A percentile compares a stretch with the other conserved stretches of the same genome.
Conservation (phyloP, 1,284 basidiomycete genomes). For the Trametes sp. region DNA sequence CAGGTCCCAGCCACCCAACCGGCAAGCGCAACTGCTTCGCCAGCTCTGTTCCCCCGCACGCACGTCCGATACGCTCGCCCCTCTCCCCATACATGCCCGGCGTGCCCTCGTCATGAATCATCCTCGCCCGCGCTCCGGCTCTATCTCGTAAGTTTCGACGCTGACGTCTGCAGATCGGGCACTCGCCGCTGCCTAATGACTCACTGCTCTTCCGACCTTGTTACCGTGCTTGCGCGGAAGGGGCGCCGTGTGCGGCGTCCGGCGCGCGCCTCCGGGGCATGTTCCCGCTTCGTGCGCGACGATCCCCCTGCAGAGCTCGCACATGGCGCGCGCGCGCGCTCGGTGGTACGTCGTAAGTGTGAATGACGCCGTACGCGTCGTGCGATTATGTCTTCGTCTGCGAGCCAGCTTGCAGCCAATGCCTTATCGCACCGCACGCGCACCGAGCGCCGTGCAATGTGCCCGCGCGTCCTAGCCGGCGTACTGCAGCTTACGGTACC, state of each 20-base stretch:
- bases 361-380: neutral
- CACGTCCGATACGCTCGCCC: neutral
- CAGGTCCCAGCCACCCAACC: neutral
- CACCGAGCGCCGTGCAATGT: neutral
- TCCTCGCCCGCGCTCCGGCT: neutral
- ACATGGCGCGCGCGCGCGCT: neutral
- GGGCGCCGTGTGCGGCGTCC: neutral
- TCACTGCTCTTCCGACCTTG: too few relatives aligned
- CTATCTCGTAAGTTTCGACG: neutral
- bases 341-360: neutral
- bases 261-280: conserved; percentile 12
- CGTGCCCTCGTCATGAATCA: neutral
- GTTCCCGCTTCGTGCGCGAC: conserved; percentile 7
- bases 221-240: too few relatives aligned
- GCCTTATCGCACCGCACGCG: too few relatives aligned
- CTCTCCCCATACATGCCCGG: too few relatives aligned
- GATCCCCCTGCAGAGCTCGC: conserved; percentile 15
- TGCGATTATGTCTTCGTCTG: neutral
- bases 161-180: conserved; percentile 4
- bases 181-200: too few relatives aligned
- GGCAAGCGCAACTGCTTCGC: neutral
- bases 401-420: too few relatives aligned
- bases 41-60: conserved; percentile 1
- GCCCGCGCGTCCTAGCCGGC: neutral
- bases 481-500: neutral